Conservation (phyloP, 73 alveolate genomes). For the Tetrahymena malaccensis region DNA sequence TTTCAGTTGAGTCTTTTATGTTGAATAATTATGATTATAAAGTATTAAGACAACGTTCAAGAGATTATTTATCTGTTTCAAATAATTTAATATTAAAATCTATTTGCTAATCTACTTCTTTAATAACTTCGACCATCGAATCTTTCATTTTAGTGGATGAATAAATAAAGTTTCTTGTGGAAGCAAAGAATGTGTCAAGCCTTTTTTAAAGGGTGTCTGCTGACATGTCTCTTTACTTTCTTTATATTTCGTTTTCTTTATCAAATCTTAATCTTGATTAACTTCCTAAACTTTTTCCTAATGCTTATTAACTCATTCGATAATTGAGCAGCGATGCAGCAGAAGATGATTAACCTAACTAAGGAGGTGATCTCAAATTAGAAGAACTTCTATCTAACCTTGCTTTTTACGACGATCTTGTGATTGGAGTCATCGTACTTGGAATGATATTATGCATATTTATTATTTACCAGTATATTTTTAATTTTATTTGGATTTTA, state of each 20-base stretch:
- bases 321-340: background rate
- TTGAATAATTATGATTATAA: background rate
- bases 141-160: background rate
- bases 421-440: background rate
- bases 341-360: background rate
- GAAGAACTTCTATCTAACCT: background rate
- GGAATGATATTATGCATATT: background rate
- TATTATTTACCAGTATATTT: background rate
- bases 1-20: background rate
- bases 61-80: background rate
- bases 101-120: background rate
- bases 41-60: background rate
- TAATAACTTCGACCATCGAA: background rate
- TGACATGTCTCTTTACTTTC: background rate
- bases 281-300: background rate
- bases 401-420: background rate
- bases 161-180: background rate
- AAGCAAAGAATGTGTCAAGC: background rate
- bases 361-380: background rate
- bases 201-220: background rate
- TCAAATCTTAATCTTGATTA: background rate
- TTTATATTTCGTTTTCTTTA: background rate
- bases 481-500: background rate
- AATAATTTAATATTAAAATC: background rate
- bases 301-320: background rate